These are phyloP conservation scores for Pachyrhizus erosus DNA, from an alignment of 306 rosid species.

Conservation along the genomic window DNA sequence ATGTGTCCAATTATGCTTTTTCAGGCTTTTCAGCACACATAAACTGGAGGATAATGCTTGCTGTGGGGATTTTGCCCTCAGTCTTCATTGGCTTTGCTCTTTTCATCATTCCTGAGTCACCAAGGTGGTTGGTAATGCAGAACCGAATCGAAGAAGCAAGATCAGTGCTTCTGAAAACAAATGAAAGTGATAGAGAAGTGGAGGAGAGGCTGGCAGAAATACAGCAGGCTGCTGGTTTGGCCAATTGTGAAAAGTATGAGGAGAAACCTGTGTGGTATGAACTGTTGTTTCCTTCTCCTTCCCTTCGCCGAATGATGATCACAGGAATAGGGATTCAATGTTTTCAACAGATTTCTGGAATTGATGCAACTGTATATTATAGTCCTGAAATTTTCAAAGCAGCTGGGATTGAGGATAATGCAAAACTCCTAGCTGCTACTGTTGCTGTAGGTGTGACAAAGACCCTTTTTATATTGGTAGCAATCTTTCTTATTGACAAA, in stretches of 20 bases:
- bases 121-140: slow-evolving; percentile 80
- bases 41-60: slow-evolving; percentile 89
- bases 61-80: slow-evolving; percentile 81
- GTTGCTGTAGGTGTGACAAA: slow-evolving; percentile 79
- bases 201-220: slow-evolving; percentile 82
- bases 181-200: slow-evolving; percentile 66
- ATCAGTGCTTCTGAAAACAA: slow-evolving; percentile 72
- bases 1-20: slow-evolving; percentile 77
- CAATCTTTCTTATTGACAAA: slow-evolving; percentile 68
- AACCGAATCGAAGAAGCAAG: slow-evolving; percentile 77
- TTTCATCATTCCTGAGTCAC: slow-evolving; percentile 81
- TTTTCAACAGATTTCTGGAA: slow-evolving; percentile 85
- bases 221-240: slow-evolving; percentile 63
- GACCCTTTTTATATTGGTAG: slow-evolving; percentile 71
- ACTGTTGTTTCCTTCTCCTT: slow-evolving; percentile 66
- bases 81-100: slow-evolving; percentile 78
- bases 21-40: slow-evolving; percentile 74
- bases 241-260: slow-evolving; percentile 43
- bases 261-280: slow-evolving; percentile 74
- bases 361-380: slow-evolving; percentile 84
- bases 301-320: slow-evolving; percentile 65
- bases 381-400: slow-evolving; percentile 74
- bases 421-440: slow-evolving; percentile 76
- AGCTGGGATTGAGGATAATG: slow-evolving; percentile 67
- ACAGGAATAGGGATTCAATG: slow-evolving; percentile 86